These are phyloP conservation scores for Cercospora berteroae DNA, from an alignment of 2,329 filamentous ascomycete genomes.

Conservation along the genomic window DNA sequence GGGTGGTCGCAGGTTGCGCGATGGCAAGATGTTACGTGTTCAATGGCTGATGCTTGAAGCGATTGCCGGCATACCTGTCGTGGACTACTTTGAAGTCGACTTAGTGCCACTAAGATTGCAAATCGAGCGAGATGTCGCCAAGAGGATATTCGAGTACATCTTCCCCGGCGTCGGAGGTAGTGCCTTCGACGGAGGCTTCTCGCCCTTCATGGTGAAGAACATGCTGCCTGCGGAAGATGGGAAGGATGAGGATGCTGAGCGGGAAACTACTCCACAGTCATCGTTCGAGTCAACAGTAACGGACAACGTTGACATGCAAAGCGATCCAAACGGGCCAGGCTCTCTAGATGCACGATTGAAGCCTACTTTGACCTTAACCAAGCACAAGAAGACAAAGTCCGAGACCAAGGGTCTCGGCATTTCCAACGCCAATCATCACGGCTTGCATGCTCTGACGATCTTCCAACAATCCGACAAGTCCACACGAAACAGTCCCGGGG, in stretches of 20 bases:
- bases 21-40: conserved; percentile 83
- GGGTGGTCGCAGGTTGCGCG: conserved; percentile 57
- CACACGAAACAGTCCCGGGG: conserved; percentile 17
- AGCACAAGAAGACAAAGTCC: conserved; percentile 31
- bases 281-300: conserved; percentile 16
- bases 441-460: conserved; percentile 43
- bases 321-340: conserved; percentile 62
- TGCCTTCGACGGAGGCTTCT: conserved; percentile 53
- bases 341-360: conserved; percentile 78
- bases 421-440: conserved; percentile 24
- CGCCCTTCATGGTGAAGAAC: conserved; percentile 60
- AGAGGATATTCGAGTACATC: conserved; percentile 93
- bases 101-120: conserved; percentile 92
- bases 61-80: conserved; percentile 93
- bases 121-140: conserved; percentile 86
- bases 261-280: conserved; percentile 49
- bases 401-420: conserved; percentile 38
- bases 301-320: conserved; percentile 12
- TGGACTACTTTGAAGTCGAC: conserved; percentile 95
- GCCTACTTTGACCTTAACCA: conserved; percentile 67
- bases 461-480: conserved; percentile 44
- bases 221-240: conserved; percentile 49
- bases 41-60: conserved; percentile 99
- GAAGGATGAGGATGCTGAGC: conserved; percentile 45
- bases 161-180: conserved; percentile 75